Percentiles rank a stretch among this genome's conserved stretches.
These are phyloP conservation scores for Pseudogymnoascus sp. DNA, from an alignment of 2,329 filamentous ascomycete species.

Conservation along the genomic window DNA sequence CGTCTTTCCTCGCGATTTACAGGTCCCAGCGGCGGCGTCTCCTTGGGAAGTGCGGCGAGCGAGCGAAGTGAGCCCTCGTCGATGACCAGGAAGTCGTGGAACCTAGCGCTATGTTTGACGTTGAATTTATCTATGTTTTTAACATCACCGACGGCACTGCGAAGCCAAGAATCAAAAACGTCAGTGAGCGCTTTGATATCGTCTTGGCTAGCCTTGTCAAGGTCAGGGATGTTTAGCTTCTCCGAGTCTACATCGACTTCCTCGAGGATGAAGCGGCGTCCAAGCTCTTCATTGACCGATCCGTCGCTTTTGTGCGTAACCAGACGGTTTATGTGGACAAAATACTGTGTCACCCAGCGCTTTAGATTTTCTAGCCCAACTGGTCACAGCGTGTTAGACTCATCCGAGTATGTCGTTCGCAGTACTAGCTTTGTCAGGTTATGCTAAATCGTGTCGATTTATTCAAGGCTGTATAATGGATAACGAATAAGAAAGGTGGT, in stretches of 20 bases:
- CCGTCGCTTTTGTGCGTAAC: not conserved
- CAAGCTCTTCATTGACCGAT: not conserved
- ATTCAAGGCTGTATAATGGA: not conserved
- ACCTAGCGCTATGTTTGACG: not conserved
- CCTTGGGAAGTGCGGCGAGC: not conserved
- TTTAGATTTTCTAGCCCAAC: not conserved
- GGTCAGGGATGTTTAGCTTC: not conserved
- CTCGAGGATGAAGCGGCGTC: not conserved
- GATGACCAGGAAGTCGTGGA: slow-evolving; percentile 1
- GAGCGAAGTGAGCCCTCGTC: not conserved
- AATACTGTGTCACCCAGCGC: not conserved
- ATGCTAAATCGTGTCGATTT: not conserved
- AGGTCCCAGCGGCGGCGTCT: not conserved
- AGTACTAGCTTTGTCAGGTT: not conserved
- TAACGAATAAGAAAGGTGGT: not conserved
- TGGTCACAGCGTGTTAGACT: not conserved
- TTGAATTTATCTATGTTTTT: not conserved
- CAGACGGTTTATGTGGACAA: not conserved
- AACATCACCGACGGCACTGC: not conserved
- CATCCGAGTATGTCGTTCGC: not conserved
- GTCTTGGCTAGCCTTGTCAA: not conserved
- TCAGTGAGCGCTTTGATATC: not conserved
- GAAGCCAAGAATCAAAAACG: not conserved
- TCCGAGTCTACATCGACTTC: not conserved
- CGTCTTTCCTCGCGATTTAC: not conserved